A percentile compares a stretch with the other conserved stretches of the same genome.
These are phyloP conservation scores for Wickerhamiella galacta DNA, from an alignment of 805 yeast species.

Conservation along the genomic window DNA sequence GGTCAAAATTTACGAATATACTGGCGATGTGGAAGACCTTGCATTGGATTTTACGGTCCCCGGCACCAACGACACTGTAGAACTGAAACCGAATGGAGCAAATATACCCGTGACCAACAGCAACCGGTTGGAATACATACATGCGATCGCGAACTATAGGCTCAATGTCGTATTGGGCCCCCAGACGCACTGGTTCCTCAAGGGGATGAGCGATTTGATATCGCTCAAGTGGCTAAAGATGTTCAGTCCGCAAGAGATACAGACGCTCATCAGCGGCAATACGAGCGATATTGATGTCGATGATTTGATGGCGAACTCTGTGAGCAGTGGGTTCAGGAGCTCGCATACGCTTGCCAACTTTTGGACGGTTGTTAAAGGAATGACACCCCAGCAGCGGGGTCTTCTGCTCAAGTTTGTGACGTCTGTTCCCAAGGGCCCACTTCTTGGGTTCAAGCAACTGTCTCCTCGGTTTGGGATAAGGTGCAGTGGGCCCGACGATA, in stretches of 20 bases:
- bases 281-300: conserved; percentile 48
- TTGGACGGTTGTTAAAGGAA: conserved; percentile 63
- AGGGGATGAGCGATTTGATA: conserved; percentile 55
- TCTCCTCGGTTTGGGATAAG: conserved; percentile 69
- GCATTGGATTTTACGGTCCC: conserved; percentile 51
- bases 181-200: conserved; percentile 46
- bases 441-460: conserved; percentile 64
- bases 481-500: conserved; percentile 35
- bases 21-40: conserved; percentile 37
- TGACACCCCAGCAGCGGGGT: conserved; percentile 43
- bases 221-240: conserved; percentile 61
- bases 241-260: conserved; percentile 74
- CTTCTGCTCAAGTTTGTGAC: conserved; percentile 76
- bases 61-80: conserved; percentile 29
- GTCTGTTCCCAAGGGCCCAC: conserved; percentile 80
- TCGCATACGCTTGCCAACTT: conserved; percentile 48
- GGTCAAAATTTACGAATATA: conserved; percentile 40
- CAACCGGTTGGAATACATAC: conserved; percentile 59
- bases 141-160: conserved; percentile 62
- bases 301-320: conserved; percentile 49
- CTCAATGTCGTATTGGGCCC: conserved; percentile 43
- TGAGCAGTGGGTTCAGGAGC: conserved; percentile 41
- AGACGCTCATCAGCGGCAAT: conserved; percentile 71
- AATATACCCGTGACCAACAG: conserved; percentile 35
- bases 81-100: conserved; percentile 46